Base-by-base conservation (phyloP, 2,329 filamentous ascomycete species). In the Podosphaera leucotricha region DNA sequence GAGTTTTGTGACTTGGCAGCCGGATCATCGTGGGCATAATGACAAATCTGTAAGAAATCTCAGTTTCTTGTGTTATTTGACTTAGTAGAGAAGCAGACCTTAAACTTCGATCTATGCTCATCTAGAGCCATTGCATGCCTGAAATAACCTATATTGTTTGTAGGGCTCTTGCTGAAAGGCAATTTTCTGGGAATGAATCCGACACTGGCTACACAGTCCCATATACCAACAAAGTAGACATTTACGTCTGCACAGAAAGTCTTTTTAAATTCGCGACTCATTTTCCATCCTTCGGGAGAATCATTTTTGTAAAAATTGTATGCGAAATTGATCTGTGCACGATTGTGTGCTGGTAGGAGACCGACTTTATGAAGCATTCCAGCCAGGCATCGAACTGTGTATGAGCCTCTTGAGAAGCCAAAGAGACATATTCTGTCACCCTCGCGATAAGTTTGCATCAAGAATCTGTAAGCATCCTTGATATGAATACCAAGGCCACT, bases 341-440 rank as follows among this genome's bases (percentile, higher is more conserved):
- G 80, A 52, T 92, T 92, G 10, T 83, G 82, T 43, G 80, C 77
- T 11, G 51, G 52, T 56, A 64, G 44, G 48, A 58, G 50, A 5
- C 62, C 61, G 21, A 64, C 61, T 48, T 63, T 63, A 52, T 64
- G 61, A 6, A 64, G 52, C 61, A 64, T 63, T 2, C 61, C 61
- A 16, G 60, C 57, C 3, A 70, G 55, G 44, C 67, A 70, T 3
- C 66, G 60, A 15, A 66, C 66, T 1, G 66, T 69, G 43, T 70
- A 70, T 4, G 65, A 62, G 13, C 64, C 66, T 46, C 65, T 55
- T 0, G 64, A 66, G 53, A 68, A 68, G 2, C 65, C 65, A 20
- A 68, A 62, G 16, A 67, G 58, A 49, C 61, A 67, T 20, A 67
- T 66, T 38, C 62, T 62, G 46, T 67, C 64, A 18, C 62, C 63